Base-by-base conservation (phyloP, 441 rosid species). In the Eutrema salsugineum region DNA sequence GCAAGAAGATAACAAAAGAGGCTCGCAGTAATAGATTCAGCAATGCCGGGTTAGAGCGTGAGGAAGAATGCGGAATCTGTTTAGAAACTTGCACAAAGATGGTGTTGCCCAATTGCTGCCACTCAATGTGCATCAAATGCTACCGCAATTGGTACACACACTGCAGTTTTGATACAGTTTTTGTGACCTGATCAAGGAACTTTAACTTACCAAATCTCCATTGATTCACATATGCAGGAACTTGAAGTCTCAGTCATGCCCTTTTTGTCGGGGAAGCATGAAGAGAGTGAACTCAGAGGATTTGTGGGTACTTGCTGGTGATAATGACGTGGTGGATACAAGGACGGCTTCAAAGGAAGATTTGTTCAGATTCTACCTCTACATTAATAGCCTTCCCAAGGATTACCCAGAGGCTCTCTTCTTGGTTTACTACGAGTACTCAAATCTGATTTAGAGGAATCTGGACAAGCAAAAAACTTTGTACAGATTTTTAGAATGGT, bases 111-210 rank as follows among this genome's bases (percentile, higher is more conserved):
- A 89, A 85, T 81, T 94, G 99, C 76, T 94, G 94, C 56, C 99
- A 94, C 73, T 88, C 94, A n/a, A 90, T 94, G 94, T 92, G 99
- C 89, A 91, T 95, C 83, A 93, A 93, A 83, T 95, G 99, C 88
- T 95, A 91, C 73, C 95, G 88, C 71, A 86, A 92, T 65, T 95
- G 99, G 98, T 95, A 15, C 42, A 38, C 44, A 63, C 40, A 32
- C 28, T 2, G 10, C 20, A 54, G 8, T 54, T 22, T 36, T 2
- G 9, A 39, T 17, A 30, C 11, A 9, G n/a, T n/a, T 57, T 33
- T 17, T 20, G 35, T 1, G 6, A 14, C 24, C 24, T 30, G n/a
- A 22, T 47, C 49, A 35, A 48, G 38, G 4, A 46, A 39, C 61
- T 70, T 63, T 55, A 3, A 3, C 47, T 63, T 11, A 56, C 43